These are phyloP conservation scores for Neurospora cerealis DNA, from an alignment of 495 filamentous ascomycete species.

Conservation along the genomic window DNA sequence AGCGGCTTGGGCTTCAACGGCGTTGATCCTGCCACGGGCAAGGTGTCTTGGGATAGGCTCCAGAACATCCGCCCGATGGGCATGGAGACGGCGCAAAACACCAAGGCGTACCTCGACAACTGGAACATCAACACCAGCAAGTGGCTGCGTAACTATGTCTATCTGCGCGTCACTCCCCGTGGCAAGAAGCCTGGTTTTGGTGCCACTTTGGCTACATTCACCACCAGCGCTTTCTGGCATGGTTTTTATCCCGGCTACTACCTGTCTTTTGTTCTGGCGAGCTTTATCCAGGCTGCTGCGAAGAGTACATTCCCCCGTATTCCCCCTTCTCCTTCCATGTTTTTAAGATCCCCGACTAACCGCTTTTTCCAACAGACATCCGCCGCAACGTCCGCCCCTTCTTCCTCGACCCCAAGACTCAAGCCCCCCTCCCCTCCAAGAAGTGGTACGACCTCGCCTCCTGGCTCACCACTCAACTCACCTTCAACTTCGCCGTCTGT, in stretches of 20 bases:
- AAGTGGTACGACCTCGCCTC: slow-evolving; percentile 78
- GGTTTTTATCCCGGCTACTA: slow-evolving; percentile 98
- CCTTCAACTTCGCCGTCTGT: slow-evolving; percentile 68
- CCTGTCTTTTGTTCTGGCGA: slow-evolving; percentile 76
- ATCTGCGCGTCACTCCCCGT: slow-evolving; percentile 87
- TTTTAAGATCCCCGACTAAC: not conserved
- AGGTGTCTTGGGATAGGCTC: slow-evolving; percentile 79
- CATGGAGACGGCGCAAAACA: slow-evolving; percentile 85
- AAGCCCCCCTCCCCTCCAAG: slow-evolving; percentile 60
- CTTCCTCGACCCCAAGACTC: slow-evolving; percentile 65
- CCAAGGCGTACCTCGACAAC: slow-evolving; percentile 71
- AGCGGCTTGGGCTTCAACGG: slow-evolving; percentile 92
- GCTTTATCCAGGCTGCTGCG: slow-evolving; percentile 82
- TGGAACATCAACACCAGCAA: slow-evolving; percentile 99
- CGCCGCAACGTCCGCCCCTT: slow-evolving; percentile 87
- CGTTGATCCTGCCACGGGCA: slow-evolving; percentile 70
- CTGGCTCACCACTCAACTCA: slow-evolving; percentile 69
- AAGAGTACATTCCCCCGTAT: slow-evolving; percentile 57
- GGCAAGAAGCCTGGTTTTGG: slow-evolving; percentile 96
- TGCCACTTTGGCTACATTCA: slow-evolving; percentile 88
- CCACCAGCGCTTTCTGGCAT: slow-evolving; percentile 93
- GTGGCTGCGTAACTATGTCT: slow-evolving; percentile 94
- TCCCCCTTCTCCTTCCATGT: not conserved
- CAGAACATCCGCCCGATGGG: slow-evolving; percentile 76
- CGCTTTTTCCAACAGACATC: slow-evolving; percentile 48